Conservation (phyloP, 2,329 filamentous ascomycete species). For the Dothiorella sarmentorum region DNA sequence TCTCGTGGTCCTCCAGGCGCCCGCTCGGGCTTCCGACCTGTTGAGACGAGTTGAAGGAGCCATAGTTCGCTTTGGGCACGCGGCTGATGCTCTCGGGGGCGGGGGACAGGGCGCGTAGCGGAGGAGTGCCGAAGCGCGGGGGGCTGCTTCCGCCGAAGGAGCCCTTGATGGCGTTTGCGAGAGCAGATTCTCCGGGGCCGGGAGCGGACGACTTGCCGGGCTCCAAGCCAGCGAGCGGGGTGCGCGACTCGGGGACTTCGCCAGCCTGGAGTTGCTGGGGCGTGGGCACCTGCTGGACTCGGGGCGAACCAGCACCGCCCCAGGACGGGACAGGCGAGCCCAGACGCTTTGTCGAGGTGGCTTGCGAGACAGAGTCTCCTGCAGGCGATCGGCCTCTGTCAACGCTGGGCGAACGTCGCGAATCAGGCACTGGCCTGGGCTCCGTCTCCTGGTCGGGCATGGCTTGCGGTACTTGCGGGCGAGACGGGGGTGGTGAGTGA, state of each 20-base stretch:
- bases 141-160: conserved; percentile 64
- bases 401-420: conserved; percentile 24
- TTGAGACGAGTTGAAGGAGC: conserved; percentile 68
- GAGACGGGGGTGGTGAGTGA: not conserved
- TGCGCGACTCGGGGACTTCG: conserved; percentile 40
- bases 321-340: conserved; percentile 55
- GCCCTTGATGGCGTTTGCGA: conserved; percentile 81
- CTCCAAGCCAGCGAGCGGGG: conserved; percentile 62
- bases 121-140: conserved; percentile 61
- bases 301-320: conserved; percentile 41
- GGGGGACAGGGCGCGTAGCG: conserved; percentile 57
- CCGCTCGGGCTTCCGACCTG: conserved; percentile 40
- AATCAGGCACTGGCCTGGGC: conserved; percentile 30
- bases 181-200: conserved; percentile 79
- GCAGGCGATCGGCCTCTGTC: conserved; percentile 28
- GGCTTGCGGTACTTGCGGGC: conserved; percentile 10
- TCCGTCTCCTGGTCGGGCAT: conserved; percentile 19
- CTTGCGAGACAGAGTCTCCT: conserved; percentile 45
- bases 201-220: conserved; percentile 55
- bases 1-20: conserved; percentile 77
- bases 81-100: conserved; percentile 41
- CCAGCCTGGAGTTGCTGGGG: conserved; percentile 42
- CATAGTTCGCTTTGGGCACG: conserved; percentile 69
- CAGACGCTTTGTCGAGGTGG: conserved; percentile 53
- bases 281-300: conserved; percentile 49